phyloP scores from a whole-genome alignment of 2,329 filamentous ascomycete species.

The Hirsutella thompsonii region DNA sequence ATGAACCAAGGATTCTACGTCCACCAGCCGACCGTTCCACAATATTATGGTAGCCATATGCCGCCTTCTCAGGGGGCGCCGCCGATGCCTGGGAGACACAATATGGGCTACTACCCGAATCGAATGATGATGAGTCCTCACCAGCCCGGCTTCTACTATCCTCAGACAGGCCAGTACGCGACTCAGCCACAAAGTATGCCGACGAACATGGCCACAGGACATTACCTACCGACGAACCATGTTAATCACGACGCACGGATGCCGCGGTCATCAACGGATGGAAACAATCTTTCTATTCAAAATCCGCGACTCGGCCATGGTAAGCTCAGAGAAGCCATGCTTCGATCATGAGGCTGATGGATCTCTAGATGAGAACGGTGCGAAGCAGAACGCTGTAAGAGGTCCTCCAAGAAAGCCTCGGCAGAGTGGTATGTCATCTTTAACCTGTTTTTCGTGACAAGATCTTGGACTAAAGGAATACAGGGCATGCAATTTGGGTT shows the following conservation, averaged over 20 bases:
- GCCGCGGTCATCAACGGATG: conserved; percentile 7
- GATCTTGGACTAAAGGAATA: not conserved
- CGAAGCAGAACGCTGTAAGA: conserved; percentile 15
- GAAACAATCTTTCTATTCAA: conserved; percentile 3
- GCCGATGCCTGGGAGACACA: conserved; percentile 22
- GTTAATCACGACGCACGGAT: conserved; percentile 13
- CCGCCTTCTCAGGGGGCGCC: conserved; percentile 22
- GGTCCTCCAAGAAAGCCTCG: conserved; percentile 29
- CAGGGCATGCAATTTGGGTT: conserved; percentile 86
- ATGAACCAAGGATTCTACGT: conserved; percentile 33
- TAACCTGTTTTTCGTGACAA: not conserved
- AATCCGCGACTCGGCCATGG: conserved; percentile 10
- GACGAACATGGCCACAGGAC: conserved; percentile 19
- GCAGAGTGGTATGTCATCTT: conserved; percentile 41
- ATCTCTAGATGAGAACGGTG: conserved; percentile 7
- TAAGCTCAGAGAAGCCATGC: conserved; percentile 2
- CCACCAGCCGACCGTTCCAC: conserved; percentile 29
- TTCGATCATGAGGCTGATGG: not conserved
- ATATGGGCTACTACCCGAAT: conserved; percentile 29
- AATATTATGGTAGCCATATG: conserved; percentile 29
- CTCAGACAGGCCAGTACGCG: conserved; percentile 22
- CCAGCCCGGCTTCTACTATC: conserved; percentile 33
- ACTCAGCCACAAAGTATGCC: conserved; percentile 18
- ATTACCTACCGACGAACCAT: conserved; percentile 18
- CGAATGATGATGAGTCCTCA: conserved; percentile 28